A percentile compares a stretch with the other conserved stretches of the same genome.
Evolutionary conservation across 176 grass and related monocot genomes (phyloP).

Genomic region (Rhipidocladum racemiflorum): DNA sequence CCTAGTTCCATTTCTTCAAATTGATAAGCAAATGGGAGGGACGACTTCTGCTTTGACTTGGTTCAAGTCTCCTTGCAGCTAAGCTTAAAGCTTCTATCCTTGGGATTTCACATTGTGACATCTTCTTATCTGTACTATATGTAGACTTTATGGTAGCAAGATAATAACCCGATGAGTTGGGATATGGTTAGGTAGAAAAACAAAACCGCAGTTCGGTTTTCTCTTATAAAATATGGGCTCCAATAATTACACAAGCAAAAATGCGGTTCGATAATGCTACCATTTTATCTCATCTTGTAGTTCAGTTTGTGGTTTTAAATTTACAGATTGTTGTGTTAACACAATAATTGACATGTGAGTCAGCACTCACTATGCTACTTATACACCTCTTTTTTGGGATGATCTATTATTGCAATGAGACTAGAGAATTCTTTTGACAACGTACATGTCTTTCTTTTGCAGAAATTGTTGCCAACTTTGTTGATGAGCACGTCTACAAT

Average conservation of each 20-base stretch:
- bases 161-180: not conserved
- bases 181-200: not conserved
- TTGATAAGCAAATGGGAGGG: no score
- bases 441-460: slow-evolving; percentile 2
- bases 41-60: no score
- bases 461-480: slow-evolving; percentile 5
- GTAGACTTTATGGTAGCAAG: not conserved
- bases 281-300: not conserved
- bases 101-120: slow-evolving; percentile 4
- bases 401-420: not conserved
- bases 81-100: no score
- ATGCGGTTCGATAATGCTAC: not conserved
- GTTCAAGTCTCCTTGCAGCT: no score
- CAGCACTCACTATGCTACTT: not conserved
- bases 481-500: not conserved
- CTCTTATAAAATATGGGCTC: not conserved
- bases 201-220: not conserved
- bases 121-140: not conserved
- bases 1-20: not conserved
- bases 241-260: not conserved
- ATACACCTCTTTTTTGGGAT: not conserved
- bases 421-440: not conserved
- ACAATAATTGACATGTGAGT: not conserved
- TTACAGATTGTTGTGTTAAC: not conserved
- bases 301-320: not conserved